Base-by-base conservation (phyloP, 2,329 filamentous ascomycete species). In the Talaromyces rugulosus region DNA sequence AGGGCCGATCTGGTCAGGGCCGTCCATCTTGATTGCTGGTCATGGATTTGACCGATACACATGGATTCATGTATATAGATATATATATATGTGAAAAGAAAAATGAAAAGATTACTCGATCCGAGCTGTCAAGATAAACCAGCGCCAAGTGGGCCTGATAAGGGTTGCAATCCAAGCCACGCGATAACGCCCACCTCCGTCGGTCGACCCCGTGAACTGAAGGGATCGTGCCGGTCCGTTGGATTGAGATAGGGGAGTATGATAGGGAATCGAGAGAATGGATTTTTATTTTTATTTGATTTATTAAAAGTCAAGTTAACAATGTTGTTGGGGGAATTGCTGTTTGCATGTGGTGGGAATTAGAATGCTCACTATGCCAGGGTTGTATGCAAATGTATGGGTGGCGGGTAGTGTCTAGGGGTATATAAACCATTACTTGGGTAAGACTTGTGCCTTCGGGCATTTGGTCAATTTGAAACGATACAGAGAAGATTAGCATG, bases 401-500 rank as follows among this genome's bases (percentile, higher is more conserved):
- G 34, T 14, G 34, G 34, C 34, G 16, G 36, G 8, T 36, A 36
- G 2, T 6, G 2, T 7, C 7, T 3, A 0, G 5, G 12, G 7
- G 36, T 12, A 61, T 72, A 73, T 71, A 71, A 59, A 18, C 27
- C 66, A 67, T 42, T 66, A 57, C 59, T 65, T 69, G 23, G 50
- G 7, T 0, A 0, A 0, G 7, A 0, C 40, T 31, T 56, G 51
- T 71, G 75, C 77, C 76, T 80, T 77, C 72, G 77, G 78, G 75
- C 79, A 84, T 83, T 82, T 85, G 82, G 83, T 85, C 83, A 85
- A 83, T 82, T 86, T 85, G 82, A 84, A 85, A 84, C 82, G 82
- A 85, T 85, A 87, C 83, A 88, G 85, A 88, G 86, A 88, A 88
- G 85, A 88, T 88, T 89, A 90, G 88, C 88, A 90, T 90, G 87